Evolutionary conservation across 371 early-diverging fungal species (phyloP).

Genomic region (Mucor plumbeus): DNA sequence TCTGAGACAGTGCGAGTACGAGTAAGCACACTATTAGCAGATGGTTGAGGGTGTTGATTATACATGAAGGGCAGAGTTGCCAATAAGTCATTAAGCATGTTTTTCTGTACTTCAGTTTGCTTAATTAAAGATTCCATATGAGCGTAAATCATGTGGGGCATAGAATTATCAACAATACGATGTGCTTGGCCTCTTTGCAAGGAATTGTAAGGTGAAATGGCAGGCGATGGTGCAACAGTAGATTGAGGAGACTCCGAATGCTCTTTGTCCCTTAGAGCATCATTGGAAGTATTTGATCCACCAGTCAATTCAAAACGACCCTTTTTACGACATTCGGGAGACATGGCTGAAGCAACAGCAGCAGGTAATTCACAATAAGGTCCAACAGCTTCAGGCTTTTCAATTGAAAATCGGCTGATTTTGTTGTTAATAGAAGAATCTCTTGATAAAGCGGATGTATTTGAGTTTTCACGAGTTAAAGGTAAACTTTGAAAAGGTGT

Average conservation of each 20-base stretch:
- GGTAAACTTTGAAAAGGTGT: slow-evolving; percentile 23
- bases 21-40: neutral
- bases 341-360: slow-evolving; percentile 2
- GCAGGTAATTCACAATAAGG: slow-evolving; percentile 7
- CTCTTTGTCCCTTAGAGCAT: neutral
- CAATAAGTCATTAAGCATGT: slow-evolving; percentile 31
- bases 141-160: slow-evolving; percentile 24
- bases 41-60: neutral
- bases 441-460: slow-evolving; percentile 22
- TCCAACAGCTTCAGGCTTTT: slow-evolving; percentile 20
- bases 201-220: slow-evolving; percentile 35
- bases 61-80: slow-evolving; percentile 16
- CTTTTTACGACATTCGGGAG: slow-evolving; percentile 37
- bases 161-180: slow-evolving; percentile 23
- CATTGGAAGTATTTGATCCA: slow-evolving; percentile 18
- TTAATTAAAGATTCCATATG: slow-evolving; percentile 34
- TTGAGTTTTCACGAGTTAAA: slow-evolving; percentile 35
- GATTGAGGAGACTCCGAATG: slow-evolving; percentile 22
- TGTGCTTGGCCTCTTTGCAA: slow-evolving; percentile 43
- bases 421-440: slow-evolving; percentile 22
- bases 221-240: slow-evolving; percentile 26
- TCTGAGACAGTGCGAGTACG: slow-evolving; percentile 31
- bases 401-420: slow-evolving; percentile 42
- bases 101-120: slow-evolving; percentile 35
- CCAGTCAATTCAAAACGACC: slow-evolving; percentile 41